phyloP scores from a whole-genome alignment of 2,329 filamentous ascomycete genomes.

The Aspergillus chevalieri region DNA sequence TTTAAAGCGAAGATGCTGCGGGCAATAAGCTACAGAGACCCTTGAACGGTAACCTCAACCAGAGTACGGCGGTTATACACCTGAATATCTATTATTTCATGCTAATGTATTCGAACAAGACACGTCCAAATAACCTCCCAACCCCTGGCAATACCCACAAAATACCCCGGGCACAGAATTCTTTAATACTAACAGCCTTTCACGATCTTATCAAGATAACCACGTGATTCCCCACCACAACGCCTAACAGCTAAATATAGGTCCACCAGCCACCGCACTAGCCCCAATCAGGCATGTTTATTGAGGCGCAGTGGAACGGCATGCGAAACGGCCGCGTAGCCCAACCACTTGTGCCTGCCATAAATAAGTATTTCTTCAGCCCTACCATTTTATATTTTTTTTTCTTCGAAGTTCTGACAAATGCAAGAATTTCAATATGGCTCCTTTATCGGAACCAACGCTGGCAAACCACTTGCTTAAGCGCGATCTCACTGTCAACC shows the following conservation, averaged over 20 bases:
- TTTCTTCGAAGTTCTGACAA: neutral
- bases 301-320: neutral
- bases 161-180: neutral
- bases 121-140: neutral
- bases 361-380: neutral
- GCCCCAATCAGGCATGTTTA: neutral
- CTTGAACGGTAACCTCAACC: no score
- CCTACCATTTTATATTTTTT: neutral
- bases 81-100: no score
- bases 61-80: no score
- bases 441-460: neutral
- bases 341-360: neutral
- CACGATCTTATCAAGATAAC: neutral
- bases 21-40: no score
- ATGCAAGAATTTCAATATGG: neutral
- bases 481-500: slow-evolving; percentile 56
- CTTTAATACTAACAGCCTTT: neutral
- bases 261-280: neutral
- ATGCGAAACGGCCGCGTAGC: neutral
- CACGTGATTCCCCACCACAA: neutral
- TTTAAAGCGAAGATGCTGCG: no score
- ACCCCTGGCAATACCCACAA: neutral
- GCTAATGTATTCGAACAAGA: neutral
- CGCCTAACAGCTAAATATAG: neutral
- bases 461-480: slow-evolving; percentile 31